Percentiles rank a stretch among this genome's conserved stretches.
Conservation (phyloP, 179 eudicot genomes). For the Beta macrorhiza region DNA sequence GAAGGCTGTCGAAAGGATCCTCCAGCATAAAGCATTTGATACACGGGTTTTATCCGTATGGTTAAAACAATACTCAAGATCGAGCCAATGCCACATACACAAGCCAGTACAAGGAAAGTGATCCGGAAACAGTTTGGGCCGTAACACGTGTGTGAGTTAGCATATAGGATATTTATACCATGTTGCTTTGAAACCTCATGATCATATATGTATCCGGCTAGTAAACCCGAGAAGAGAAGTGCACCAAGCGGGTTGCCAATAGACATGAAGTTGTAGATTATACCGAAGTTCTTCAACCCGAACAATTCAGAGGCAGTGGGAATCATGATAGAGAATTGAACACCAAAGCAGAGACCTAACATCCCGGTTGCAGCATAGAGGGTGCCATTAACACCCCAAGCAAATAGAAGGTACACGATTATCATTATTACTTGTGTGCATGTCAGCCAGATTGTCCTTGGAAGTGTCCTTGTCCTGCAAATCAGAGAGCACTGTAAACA, state of each 20-base stretch:
- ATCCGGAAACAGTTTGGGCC: conserved; percentile 67
- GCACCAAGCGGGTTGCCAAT: conserved; percentile 82
- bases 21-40: conserved; percentile 73
- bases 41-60: conserved; percentile 67
- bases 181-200: conserved; percentile 61
- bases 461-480: conserved; percentile 65
- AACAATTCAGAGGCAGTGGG: conserved; percentile 89
- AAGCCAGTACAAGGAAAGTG: conserved; percentile 66
- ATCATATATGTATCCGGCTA: conserved; percentile 74
- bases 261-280: conserved; percentile 61
- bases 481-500: not conserved
- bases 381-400: conserved; percentile 57
- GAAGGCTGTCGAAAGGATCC: conserved; percentile 65
- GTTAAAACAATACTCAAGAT: conserved; percentile 63
- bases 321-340: conserved; percentile 67
- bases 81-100: conserved; percentile 68
- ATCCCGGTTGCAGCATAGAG: conserved; percentile 61
- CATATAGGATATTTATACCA: conserved; percentile 8
- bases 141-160: conserved; percentile 43
- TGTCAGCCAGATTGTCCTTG: conserved; percentile 73
- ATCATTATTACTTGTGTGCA: conserved; percentile 65
- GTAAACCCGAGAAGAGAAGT: conserved; percentile 63
- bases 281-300: conserved; percentile 67
- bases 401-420: conserved; percentile 59
- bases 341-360: conserved; percentile 72